These are phyloP conservation scores for Populus hybrid DNA, from an alignment of 441 rosid species.

Conservation along the genomic window DNA sequence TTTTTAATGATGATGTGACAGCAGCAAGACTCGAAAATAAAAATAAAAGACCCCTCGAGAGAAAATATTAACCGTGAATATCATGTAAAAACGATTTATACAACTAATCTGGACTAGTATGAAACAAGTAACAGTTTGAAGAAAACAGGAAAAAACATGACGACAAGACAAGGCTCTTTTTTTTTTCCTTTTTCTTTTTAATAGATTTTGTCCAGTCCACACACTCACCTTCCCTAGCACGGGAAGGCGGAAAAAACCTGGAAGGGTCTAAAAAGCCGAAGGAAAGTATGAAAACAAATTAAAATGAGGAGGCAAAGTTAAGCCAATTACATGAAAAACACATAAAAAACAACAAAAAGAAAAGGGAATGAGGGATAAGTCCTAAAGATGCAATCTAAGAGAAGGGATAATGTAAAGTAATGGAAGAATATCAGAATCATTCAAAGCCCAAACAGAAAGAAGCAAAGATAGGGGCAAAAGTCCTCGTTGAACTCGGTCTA, in stretches of 20 bases:
- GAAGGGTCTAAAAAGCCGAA: not conserved
- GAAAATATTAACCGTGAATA: not conserved
- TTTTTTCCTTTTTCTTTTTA: too few relatives aligned
- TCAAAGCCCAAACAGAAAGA: not conserved
- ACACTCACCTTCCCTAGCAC: too few relatives aligned
- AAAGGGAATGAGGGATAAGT: not conserved
- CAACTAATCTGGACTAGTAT: not conserved
- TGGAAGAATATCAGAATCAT: not conserved
- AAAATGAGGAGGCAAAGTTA: not conserved
- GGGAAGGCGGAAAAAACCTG: not conserved
- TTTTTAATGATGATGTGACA: not conserved
- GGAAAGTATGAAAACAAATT: not conserved
- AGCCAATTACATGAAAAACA: not conserved
- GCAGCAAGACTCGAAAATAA: too few relatives aligned
- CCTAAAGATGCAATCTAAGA: slow-evolving; percentile 25
- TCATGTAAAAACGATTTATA: not conserved
- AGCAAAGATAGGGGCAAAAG: not conserved
- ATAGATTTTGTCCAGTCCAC: too few relatives aligned
- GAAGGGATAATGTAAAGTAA: slow-evolving; percentile 24
- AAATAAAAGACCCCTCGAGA: too few relatives aligned
- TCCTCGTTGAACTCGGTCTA: not conserved
- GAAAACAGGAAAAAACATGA: not conserved
- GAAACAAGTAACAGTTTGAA: not conserved
- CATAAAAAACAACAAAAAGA: not conserved
- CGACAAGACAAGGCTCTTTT: too few relatives aligned